Evolutionary conservation across 2,329 filamentous ascomycete species (phyloP).

Genomic region (Penicillium sp.): DNA sequence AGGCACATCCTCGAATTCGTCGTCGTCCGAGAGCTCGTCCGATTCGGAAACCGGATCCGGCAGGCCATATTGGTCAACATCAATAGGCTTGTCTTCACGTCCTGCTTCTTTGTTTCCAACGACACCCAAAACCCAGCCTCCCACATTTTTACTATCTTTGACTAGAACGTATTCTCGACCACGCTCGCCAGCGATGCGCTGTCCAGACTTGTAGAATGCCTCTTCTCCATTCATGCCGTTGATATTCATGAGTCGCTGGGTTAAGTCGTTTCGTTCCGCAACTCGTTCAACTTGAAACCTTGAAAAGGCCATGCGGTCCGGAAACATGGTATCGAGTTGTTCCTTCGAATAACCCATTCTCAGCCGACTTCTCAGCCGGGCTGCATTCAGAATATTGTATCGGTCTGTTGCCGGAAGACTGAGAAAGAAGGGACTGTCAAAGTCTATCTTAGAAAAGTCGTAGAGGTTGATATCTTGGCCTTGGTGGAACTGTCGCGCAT

Average conservation of each 20-base stretch:
- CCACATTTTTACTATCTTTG: slow-evolving; percentile 91
- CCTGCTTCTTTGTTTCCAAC: slow-evolving; percentile 82
- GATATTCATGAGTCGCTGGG: slow-evolving; percentile 90
- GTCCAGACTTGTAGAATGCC: slow-evolving; percentile 64
- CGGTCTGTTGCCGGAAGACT: slow-evolving; percentile 86
- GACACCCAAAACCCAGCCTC: slow-evolving; percentile 93
- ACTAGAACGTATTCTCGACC: slow-evolving; percentile 94
- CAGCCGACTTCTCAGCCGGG: slow-evolving; percentile 79
- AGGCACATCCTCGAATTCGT: slow-evolving; percentile 88
- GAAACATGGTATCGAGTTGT: slow-evolving; percentile 94
- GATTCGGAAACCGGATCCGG: slow-evolving; percentile 54
- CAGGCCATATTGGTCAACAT: slow-evolving; percentile 70
- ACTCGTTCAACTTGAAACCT: slow-evolving; percentile 96
- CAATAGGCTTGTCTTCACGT: slow-evolving; percentile 82
- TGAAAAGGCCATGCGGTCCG: slow-evolving; percentile 95
- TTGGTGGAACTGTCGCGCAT: slow-evolving; percentile 86
- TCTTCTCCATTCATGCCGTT: slow-evolving; percentile 84
- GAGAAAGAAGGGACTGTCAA: slow-evolving; percentile 92
- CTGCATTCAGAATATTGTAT: slow-evolving; percentile 97
- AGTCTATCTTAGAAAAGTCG: slow-evolving; percentile 98
- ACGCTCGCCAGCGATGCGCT: slow-evolving; percentile 67
- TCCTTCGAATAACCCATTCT: slow-evolving; percentile 97
- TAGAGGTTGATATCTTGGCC: slow-evolving; percentile 89
- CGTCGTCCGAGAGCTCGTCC: slow-evolving; percentile 65
- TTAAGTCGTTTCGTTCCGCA: slow-evolving; percentile 87